Evolutionary conservation across 2,329 filamentous ascomycete species (phyloP).

Genomic region (Stachybotrys chlorohalonatus): DNA sequence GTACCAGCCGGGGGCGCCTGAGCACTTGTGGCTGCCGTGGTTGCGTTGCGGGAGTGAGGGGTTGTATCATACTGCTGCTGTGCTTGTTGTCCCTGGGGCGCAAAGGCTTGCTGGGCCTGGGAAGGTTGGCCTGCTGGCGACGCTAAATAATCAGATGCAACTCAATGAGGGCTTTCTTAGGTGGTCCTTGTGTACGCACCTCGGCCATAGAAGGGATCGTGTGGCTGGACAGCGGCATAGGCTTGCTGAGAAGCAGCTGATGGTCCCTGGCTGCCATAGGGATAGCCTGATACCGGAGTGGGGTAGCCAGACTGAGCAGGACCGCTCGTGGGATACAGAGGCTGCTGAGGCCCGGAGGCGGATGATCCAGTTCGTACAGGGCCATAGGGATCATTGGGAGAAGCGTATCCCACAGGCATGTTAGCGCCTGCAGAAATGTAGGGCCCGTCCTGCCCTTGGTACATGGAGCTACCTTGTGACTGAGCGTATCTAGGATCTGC

Average conservation of each 20-base stretch:
- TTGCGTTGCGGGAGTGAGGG: slow-evolving; percentile 28
- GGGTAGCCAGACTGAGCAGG: slow-evolving; percentile 22
- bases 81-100: slow-evolving; percentile 28
- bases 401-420: slow-evolving; percentile 18
- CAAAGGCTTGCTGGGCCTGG: slow-evolving; percentile 26
- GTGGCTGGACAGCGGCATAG: slow-evolving; percentile 33
- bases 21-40: slow-evolving; percentile 27
- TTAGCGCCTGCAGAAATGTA: slow-evolving; percentile 28
- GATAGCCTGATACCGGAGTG: slow-evolving; percentile 18
- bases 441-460: slow-evolving; percentile 21
- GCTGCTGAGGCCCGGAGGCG: slow-evolving; percentile 19
- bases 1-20: slow-evolving; percentile 27
- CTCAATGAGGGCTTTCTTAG: slow-evolving; percentile 7
- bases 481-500: slow-evolving; percentile 23
- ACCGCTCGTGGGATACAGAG: slow-evolving; percentile 21
- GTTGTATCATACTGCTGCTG: slow-evolving; percentile 36
- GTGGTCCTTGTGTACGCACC: slow-evolving; percentile 41
- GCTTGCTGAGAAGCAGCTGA: slow-evolving; percentile 16
- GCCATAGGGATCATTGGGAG: slow-evolving; percentile 21
- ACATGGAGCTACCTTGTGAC: slow-evolving; percentile 16
- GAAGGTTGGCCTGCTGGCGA: slow-evolving; percentile 38
- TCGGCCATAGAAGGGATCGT: slow-evolving; percentile 49
- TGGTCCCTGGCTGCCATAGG: slow-evolving; percentile 26
- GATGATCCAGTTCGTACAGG: slow-evolving; percentile 17
- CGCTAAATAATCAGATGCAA: slow-evolving; percentile 39